Evolutionary conservation across 768 basidiomycete genomes (phyloP).

Genomic region (Pisolithus tinctorius): DNA sequence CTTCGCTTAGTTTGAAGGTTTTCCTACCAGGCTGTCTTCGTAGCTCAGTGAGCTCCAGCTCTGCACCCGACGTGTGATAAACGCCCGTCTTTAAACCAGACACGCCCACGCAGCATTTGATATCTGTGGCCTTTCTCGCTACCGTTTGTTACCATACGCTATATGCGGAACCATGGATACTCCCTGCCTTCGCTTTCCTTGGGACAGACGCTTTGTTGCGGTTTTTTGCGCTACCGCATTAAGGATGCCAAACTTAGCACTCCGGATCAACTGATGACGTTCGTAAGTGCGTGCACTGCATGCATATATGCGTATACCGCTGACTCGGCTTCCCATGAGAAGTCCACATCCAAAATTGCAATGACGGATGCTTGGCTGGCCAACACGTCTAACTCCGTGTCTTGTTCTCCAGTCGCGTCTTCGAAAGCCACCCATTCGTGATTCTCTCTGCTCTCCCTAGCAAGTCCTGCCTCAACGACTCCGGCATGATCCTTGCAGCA

Average conservation of each 20-base stretch:
- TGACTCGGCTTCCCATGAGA: slow-evolving; percentile 11
- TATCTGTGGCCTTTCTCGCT: slow-evolving; percentile 52
- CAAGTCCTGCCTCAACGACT: slow-evolving; percentile 37
- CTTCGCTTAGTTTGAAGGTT: slow-evolving; percentile 53
- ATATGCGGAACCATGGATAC: slow-evolving; percentile 80
- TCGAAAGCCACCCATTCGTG: slow-evolving; percentile 79
- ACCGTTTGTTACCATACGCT: slow-evolving; percentile 79
- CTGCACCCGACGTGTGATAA: too few relatives aligned
- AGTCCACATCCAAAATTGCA: slow-evolving; percentile 50
- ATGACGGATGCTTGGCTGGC: slow-evolving; percentile 53
- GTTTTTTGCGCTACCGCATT: slow-evolving; percentile 58
- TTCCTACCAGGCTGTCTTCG: slow-evolving; percentile 65
- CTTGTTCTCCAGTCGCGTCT: slow-evolving; percentile 47
- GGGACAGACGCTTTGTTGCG: slow-evolving; percentile 70
- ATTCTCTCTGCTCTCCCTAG: slow-evolving; percentile 62
- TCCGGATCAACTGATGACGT: slow-evolving; percentile 59
- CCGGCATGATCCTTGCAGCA: slow-evolving; percentile 58
- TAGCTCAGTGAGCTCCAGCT: slow-evolving; percentile 53
- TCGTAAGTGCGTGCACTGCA: slow-evolving; percentile 41
- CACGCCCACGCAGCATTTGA: slow-evolving; percentile 33
- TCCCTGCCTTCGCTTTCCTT: slow-evolving; percentile 73
- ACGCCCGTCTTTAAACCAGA: too few relatives aligned
- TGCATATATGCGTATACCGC: neutral
- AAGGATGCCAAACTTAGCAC: slow-evolving; percentile 69
- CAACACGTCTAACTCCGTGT: slow-evolving; percentile 46